Conservation (phyloP, 192 early-diverging fungal genomes). For the Oehlia diaphana region DNA sequence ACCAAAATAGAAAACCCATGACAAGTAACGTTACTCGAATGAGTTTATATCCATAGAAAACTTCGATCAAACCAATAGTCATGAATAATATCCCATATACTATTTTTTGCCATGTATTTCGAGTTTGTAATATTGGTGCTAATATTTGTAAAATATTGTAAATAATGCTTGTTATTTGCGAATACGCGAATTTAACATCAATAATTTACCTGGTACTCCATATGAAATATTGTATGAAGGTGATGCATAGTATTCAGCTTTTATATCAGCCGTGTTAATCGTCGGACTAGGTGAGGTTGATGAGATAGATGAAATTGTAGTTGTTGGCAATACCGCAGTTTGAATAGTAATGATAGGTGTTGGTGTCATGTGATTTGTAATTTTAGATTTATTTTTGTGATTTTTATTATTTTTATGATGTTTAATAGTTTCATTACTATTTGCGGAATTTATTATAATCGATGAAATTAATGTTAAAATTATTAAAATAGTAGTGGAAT, state of each 20-base stretch:
- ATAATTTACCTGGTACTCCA: neutral
- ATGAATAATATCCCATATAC: conserved; percentile 42
- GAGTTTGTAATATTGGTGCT: conserved; percentile 3
- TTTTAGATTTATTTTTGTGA: neutral
- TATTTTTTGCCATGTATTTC: conserved; percentile 37
- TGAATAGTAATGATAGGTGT: neutral
- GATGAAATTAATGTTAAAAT: no score
- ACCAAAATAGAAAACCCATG: conserved; percentile 41
- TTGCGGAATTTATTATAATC: no score
- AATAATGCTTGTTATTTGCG: no score
- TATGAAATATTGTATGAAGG: neutral
- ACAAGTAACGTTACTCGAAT: conserved; percentile 46
- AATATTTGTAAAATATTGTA: neutral
- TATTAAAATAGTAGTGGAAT: no score
- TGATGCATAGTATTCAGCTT: neutral
- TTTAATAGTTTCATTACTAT: neutral
- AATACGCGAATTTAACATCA: no score
- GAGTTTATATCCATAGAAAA: conserved; percentile 43
- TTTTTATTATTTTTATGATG: neutral
- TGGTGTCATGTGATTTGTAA: neutral
- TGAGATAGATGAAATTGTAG: neutral
- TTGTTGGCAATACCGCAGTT: neutral
- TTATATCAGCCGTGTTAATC: neutral
- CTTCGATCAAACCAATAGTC: conserved; percentile 35
- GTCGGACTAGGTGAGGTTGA: neutral